Evolutionary conservation across 129 eudicot genomes (phyloP).

Genomic region (Dittrichia graveolens): DNA sequence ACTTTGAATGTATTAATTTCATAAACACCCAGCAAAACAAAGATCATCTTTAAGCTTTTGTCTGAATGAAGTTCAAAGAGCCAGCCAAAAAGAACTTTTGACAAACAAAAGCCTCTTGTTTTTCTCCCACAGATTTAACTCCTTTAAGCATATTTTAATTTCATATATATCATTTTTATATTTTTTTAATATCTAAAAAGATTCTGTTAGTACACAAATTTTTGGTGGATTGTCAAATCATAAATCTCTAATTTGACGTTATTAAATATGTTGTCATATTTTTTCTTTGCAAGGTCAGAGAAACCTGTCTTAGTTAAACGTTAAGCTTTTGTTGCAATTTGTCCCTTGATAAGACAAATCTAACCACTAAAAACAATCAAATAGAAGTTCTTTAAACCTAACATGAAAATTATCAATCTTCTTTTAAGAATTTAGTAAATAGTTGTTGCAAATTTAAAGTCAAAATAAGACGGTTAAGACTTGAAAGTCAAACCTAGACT

Average conservation of each 20-base stretch:
- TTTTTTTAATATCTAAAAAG: background rate
- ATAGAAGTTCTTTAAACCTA: background rate
- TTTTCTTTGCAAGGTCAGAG: no score
- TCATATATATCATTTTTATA: background rate
- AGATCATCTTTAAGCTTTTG: slow-evolving; percentile 2
- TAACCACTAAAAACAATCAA: background rate
- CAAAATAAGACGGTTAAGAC: background rate
- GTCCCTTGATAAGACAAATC: background rate
- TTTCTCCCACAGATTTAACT: slow-evolving; percentile 4
- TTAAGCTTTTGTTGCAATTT: background rate
- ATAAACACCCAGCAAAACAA: background rate
- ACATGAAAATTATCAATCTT: background rate
- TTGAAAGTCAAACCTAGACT: background rate
- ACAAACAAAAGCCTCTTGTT: background rate
- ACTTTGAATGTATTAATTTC: no score
- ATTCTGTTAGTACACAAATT: slow-evolving; percentile 23
- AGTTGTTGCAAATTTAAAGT: background rate
- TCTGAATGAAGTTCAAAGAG: slow-evolving; percentile 7
- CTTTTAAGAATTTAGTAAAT: background rate
- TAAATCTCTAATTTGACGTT: background rate
- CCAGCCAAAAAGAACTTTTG: background rate
- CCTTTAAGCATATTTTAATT: background rate
- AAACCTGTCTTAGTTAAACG: background rate
- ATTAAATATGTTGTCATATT: background rate
- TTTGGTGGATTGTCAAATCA: slow-evolving; percentile 25